Evolutionary conservation across 208 protist genomes (phyloP), one percentile per base, ranked within the genome.

Genomic region (Herpetomonas tarakana): DNA sequence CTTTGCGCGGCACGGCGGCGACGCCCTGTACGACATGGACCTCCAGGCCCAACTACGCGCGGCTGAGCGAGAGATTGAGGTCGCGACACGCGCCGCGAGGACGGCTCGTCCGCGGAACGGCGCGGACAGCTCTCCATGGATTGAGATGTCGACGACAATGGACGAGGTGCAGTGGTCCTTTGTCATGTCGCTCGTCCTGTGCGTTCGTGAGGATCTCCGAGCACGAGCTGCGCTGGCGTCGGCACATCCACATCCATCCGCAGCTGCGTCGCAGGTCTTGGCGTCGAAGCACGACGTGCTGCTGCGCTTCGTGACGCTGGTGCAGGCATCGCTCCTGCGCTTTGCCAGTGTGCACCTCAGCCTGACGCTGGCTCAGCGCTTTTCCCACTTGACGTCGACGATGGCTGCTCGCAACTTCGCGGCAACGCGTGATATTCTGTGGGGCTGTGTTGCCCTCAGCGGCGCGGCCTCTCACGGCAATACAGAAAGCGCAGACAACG

Each of bases 401-500:
- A 6, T 41, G 35, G 35, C 35, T 14, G 28, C 57, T 45, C 22
- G 24, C 12, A 61, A 52, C 35, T 26, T 24, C 53, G 31, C 49
- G 2, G 51, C 61, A 51, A 31, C 12, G 45, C 66, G 1, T 25
- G 45, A 11, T 58, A 35, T 19, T 26, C 25, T 46, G 62, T 68
- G 2, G 45, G 35, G 12, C 29, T 28, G 38, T 44, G 39, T 39
- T 50, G 62, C 3, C 61, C 44, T 28, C 30, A 60, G n/a, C 25
- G 57, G 52, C 38, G n/a, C n/a, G n/a, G n/a, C n/a, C n/a, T n/a
- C n/a, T n/a, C n/a, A n/a, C n/a, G n/a, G n/a, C n/a, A n/a, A n/a
- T n/a, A n/a, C n/a, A n/a, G n/a, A n/a, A n/a, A 52, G 54, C 16
- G 64, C 62, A 47, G 64, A 70, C n/a, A 41, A 71, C 28, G 25